Conservation (phyloP, 495 filamentous ascomycete species). For the Penicillium daleae region DNA sequence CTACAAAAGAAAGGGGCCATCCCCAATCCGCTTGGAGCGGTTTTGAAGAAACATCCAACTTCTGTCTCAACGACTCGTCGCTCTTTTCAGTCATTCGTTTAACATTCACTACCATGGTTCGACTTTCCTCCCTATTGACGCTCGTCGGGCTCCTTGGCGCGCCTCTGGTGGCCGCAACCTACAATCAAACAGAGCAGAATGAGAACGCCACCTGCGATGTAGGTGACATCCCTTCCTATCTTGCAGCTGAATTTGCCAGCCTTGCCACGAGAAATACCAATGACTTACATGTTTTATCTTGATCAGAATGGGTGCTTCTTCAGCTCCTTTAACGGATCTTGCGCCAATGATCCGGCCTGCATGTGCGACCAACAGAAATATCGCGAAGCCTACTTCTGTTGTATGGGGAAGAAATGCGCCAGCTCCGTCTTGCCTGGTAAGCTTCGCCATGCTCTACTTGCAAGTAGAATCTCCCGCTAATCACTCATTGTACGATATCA, state of each 20-base stretch:
- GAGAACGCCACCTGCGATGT: constrained; percentile 11
- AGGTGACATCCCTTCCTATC: not conserved
- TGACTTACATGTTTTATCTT: not conserved
- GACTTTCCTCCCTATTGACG: not conserved
- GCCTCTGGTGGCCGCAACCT: not conserved
- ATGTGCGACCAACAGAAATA: constrained; percentile 14
- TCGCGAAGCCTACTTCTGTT: constrained; percentile 11
- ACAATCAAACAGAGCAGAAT: constrained; percentile 3
- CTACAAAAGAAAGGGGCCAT: constrained; percentile 1
- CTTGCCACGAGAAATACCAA: not conserved
- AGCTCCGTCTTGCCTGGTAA: constrained; percentile 7
- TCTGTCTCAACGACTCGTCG: not conserved
- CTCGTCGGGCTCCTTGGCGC: constrained; percentile 6
- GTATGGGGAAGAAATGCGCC: constrained; percentile 7
- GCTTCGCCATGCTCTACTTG: no score
- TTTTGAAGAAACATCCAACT: not conserved
- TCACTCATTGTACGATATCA: not conserved
- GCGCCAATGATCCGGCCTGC: constrained; percentile 10
- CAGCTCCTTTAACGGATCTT: constrained; percentile 6
- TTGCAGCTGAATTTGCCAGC: not conserved
- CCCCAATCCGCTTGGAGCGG: not conserved
- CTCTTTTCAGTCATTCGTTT: not conserved
- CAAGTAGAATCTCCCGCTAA: not conserved
- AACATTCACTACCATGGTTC: constrained; percentile 7
- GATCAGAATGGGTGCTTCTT: constrained; percentile 7